Conservation (phyloP, 257 asterid genomes). For the Nyctanthes arbortristis region DNA sequence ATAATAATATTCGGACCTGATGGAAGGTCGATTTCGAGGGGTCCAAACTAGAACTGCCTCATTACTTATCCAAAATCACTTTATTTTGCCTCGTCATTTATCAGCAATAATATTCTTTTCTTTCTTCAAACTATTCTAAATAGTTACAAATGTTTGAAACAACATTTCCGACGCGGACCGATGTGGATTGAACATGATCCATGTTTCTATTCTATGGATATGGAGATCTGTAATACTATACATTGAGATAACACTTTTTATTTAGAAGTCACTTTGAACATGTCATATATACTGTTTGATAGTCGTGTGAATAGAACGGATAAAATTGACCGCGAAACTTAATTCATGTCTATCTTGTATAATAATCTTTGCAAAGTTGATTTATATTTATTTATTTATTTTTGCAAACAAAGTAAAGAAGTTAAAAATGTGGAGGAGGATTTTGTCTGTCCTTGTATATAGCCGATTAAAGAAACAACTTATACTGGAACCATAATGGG, state of each 20-base stretch:
- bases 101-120: constrained; percentile 27
- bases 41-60: constrained; percentile 23
- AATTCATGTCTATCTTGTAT: background rate
- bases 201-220: background rate
- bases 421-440: background rate
- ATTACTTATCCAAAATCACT: constrained; percentile 29
- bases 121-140: background rate
- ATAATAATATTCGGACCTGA: constrained; percentile 34
- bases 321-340: no score
- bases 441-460: background rate
- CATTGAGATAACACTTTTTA: no score
- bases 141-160: background rate
- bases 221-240: no score
- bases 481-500: background rate
- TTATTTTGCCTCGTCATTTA: constrained; percentile 22
- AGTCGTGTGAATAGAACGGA: no score
- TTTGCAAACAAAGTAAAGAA: background rate
- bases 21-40: constrained; percentile 32
- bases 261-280: no score
- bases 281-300: no score
- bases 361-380: background rate
- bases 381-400: background rate
- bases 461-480: background rate
- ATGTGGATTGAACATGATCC: no score
- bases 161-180: no score